Conservation (phyloP, 208 protist genomes). For the Lotmaria passim region DNA sequence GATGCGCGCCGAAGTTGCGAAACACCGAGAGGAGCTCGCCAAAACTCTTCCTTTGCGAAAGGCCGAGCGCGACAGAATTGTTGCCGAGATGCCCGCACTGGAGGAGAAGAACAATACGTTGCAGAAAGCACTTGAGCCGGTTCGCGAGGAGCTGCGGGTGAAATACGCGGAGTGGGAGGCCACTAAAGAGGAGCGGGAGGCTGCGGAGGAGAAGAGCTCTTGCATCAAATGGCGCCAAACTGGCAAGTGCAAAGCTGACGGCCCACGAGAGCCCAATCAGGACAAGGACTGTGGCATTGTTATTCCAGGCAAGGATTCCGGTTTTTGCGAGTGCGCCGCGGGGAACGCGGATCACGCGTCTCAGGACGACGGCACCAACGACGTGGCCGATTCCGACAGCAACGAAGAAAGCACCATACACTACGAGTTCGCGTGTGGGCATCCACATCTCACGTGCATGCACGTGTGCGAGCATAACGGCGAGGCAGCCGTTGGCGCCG, state of each 20-base stretch:
- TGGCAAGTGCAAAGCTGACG: constrained; percentile 37
- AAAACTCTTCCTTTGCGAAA: constrained; percentile 14
- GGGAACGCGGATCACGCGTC: background rate
- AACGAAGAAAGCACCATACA: constrained; percentile 1
- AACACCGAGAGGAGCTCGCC: constrained; percentile 24
- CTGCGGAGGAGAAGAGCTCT: constrained; percentile 5
- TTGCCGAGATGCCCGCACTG: constrained; percentile 28
- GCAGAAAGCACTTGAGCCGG: constrained; percentile 38
- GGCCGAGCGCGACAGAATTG: constrained; percentile 22
- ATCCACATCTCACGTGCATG: constrained; percentile 47
- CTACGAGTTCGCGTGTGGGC: constrained; percentile 53
- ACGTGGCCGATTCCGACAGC: background rate
- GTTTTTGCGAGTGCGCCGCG: constrained; percentile 63
- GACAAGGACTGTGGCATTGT: constrained; percentile 49
- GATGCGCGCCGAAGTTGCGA: constrained; percentile 34
- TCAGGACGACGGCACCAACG: background rate
- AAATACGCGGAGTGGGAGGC: constrained; percentile 22
- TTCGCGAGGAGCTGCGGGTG: constrained; percentile 31
- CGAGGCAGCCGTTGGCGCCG: constrained; percentile 24
- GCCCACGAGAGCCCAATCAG: constrained; percentile 2
- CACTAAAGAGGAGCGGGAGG: constrained; percentile 6
- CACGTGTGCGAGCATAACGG: constrained; percentile 57
- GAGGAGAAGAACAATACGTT: constrained; percentile 31
- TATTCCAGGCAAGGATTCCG: constrained; percentile 37
- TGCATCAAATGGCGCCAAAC: constrained; percentile 60